phyloP scores from a whole-genome alignment of 805 yeast species.

The Pichia kluyveri region DNA sequence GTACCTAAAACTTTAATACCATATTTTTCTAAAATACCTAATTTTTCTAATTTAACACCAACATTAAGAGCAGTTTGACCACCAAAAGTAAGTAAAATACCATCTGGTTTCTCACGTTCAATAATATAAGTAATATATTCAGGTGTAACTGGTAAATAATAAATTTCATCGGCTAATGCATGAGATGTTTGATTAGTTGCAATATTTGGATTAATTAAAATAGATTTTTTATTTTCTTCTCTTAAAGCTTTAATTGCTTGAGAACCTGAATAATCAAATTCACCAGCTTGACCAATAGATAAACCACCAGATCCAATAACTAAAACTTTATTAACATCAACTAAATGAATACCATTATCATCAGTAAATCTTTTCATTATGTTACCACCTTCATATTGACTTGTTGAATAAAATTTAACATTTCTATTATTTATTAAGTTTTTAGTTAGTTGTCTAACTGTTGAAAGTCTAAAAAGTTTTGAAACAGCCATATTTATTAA shows the following conservation, averaged over 20 bases:
- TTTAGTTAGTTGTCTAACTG: slow-evolving; percentile 4
- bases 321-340: slow-evolving; percentile 78
- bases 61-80: slow-evolving; percentile 98
- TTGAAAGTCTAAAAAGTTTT: background rate
- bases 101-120: slow-evolving; percentile 95
- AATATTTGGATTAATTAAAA: slow-evolving; percentile 88
- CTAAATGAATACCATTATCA: slow-evolving; percentile 56
- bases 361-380: slow-evolving; percentile 47
- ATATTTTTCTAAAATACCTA: slow-evolving; percentile 87
- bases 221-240: slow-evolving; percentile 80
- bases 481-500: slow-evolving; percentile 2
- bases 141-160: slow-evolving; percentile 92
- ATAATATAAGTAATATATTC: slow-evolving; percentile 93
- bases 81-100: slow-evolving; percentile 91
- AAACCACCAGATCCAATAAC: slow-evolving; percentile 97
- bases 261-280: slow-evolving; percentile 94
- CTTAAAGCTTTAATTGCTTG: slow-evolving; percentile 94
- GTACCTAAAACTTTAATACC: slow-evolving; percentile 95
- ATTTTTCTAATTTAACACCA: slow-evolving; percentile 88
- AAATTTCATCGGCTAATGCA: slow-evolving; percentile 89
- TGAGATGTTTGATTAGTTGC: slow-evolving; percentile 97
- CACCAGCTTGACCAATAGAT: slow-evolving; percentile 98
- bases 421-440: background rate
- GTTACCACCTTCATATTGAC: slow-evolving; percentile 53
- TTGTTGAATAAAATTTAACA: slow-evolving; percentile 10